These are phyloP conservation scores for Gonium pectorale DNA, from an alignment of 139 green algal genomes.

Conservation along the genomic window DNA sequence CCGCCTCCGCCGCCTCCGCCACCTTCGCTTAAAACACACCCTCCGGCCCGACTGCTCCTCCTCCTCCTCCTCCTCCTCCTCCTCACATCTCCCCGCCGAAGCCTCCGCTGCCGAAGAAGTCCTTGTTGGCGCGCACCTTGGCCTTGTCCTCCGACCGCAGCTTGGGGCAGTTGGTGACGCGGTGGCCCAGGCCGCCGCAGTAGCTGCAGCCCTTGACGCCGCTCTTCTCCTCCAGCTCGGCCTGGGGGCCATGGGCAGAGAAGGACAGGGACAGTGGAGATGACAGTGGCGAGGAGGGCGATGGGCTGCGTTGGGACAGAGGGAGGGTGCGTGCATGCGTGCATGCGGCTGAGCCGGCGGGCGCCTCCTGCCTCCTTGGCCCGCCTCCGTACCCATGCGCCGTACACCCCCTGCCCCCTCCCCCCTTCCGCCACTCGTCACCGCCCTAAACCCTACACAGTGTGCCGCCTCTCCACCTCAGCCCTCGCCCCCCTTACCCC, in stretches of 20 bases:
- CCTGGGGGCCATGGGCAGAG: conserved; percentile 38
- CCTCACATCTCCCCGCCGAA: conserved; percentile 88
- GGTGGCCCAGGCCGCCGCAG: conserved; percentile 97
- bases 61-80: conserved; percentile 9
- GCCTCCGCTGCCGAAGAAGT: conserved; percentile 85
- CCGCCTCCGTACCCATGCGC: too few relatives aligned
- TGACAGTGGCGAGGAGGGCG: not conserved
- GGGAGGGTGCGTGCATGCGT: not conserved
- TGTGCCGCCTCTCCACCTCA: not conserved
- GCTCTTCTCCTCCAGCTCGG: conserved; percentile 78
- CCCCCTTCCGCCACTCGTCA: too few relatives aligned
- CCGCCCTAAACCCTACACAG: not conserved
- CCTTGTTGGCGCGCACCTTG: conserved; percentile 71
- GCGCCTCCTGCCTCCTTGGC: too few relatives aligned
- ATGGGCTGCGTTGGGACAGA: not conserved
- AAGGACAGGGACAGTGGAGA: not conserved
- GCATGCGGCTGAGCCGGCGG: too few relatives aligned
- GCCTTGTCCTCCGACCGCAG: conserved; percentile 80
- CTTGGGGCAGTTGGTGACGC: conserved; percentile 97
- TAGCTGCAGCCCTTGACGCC: conserved; percentile 93
- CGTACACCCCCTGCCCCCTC: too few relatives aligned
- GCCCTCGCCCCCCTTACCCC: not conserved
- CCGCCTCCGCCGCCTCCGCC: too few relatives aligned
- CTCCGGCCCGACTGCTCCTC: too few relatives aligned
- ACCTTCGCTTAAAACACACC: too few relatives aligned